These are phyloP conservation scores for Flaveria linearis DNA, from an alignment of 129 eudicot species.

Conservation along the genomic window DNA sequence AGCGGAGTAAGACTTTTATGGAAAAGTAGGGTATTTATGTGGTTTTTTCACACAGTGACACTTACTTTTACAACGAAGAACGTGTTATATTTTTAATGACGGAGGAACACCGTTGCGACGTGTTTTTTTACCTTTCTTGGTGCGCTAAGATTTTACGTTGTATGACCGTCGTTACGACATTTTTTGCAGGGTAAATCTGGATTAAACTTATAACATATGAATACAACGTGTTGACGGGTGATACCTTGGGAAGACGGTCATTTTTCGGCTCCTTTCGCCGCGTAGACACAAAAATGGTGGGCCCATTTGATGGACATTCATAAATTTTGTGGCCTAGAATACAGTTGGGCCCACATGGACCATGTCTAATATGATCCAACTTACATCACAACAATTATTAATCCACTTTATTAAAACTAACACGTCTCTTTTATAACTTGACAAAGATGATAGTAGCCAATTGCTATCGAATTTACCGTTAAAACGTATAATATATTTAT, in stretches of 20 bases:
- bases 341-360: slow-evolving; percentile 24
- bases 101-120: no score
- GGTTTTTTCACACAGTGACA: no score
- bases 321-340: slow-evolving; percentile 20
- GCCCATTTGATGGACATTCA: slow-evolving; percentile 13
- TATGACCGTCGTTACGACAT: background rate
- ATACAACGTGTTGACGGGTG: slow-evolving; percentile 21
- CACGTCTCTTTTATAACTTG: slow-evolving; percentile 3
- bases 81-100: no score
- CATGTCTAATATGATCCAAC: slow-evolving; percentile 32
- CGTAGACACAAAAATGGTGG: slow-evolving; percentile 36
- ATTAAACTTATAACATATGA: background rate
- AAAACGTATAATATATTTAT: background rate
- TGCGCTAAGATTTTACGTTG: no score
- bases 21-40: no score
- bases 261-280: slow-evolving; percentile 34
- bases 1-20: no score
- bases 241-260: slow-evolving; percentile 23
- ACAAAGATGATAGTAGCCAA: background rate
- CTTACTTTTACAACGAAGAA: no score
- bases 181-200: background rate
- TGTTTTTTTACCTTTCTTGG: no score
- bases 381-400: slow-evolving; percentile 13
- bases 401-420: slow-evolving; percentile 8
- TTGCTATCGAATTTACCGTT: no score